A percentile compares a stretch with the other conserved stretches of the same genome.
phyloP scores from a whole-genome alignment of 176 grass and related monocot genomes.

The Triticum dicoccoides region DNA sequence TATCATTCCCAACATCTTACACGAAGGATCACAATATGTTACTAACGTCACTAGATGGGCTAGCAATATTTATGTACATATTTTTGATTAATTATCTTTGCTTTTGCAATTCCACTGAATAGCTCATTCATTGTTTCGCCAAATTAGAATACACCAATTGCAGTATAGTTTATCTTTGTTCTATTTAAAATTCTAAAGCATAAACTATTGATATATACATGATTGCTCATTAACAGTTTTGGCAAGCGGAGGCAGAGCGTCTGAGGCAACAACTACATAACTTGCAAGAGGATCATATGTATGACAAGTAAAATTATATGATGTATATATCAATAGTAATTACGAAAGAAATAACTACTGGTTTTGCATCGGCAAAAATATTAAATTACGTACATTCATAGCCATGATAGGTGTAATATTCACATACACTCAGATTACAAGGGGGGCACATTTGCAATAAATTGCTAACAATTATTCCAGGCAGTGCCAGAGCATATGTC shows the following conservation, averaged over 20 bases:
- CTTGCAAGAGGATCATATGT: slow-evolving; percentile 59
- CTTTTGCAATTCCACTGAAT: background rate
- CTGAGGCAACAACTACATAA: slow-evolving; percentile 67
- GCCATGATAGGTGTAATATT: background rate
- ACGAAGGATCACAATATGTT: too few relatives aligned
- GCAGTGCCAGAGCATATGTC: too few relatives aligned
- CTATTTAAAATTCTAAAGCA: background rate
- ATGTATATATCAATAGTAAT: background rate
- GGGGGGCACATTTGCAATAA: background rate
- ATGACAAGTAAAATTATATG: background rate
- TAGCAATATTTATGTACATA: too few relatives aligned
- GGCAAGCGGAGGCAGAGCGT: slow-evolving; percentile 54
- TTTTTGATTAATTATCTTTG: too few relatives aligned
- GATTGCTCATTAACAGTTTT: slow-evolving; percentile 38
- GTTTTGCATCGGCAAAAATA: background rate
- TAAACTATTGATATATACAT: background rate
- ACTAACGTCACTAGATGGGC: too few relatives aligned
- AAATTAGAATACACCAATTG: too few relatives aligned
- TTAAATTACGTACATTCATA: background rate
- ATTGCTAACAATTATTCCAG: too few relatives aligned
- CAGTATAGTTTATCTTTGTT: too few relatives aligned
- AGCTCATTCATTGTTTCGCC: background rate
- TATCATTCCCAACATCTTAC: too few relatives aligned
- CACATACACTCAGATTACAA: background rate
- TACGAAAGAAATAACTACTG: background rate